phyloP scores from a whole-genome alignment of 1,284 basidiomycete species.

The Austroboletus niveus region DNA sequence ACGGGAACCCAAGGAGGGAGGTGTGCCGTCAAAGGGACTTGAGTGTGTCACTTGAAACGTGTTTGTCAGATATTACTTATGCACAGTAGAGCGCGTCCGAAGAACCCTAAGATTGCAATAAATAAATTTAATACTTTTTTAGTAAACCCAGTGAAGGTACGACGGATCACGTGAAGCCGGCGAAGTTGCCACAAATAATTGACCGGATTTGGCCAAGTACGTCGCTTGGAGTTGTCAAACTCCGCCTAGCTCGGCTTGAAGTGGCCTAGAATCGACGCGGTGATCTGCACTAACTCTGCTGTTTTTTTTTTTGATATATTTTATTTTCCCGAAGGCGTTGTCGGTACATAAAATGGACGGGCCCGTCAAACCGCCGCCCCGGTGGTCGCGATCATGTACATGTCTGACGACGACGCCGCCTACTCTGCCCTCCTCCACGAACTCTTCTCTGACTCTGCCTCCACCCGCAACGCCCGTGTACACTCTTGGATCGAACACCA shows the following conservation, averaged over 20 bases:
- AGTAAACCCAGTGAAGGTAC: neutral
- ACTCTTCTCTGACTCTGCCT: constrained; percentile 24
- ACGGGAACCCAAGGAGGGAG: neutral
- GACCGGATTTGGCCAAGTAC: no score
- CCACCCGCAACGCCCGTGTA: constrained; percentile 26
- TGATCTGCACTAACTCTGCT: no score
- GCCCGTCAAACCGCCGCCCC: no score
- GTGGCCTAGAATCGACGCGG: no score
- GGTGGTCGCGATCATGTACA: neutral
- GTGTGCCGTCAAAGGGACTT: neutral
- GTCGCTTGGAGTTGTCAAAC: no score
- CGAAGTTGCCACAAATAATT: no score
- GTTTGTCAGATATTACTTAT: neutral
- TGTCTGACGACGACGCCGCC: constrained; percentile 31
- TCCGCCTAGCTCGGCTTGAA: no score
- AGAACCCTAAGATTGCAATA: neutral
- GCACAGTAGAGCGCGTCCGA: neutral
- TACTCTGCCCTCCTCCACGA: constrained; percentile 30
- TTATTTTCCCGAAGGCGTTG: no score
- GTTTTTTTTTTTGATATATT: no score
- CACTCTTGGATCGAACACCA: constrained; percentile 36
- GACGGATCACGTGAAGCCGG: neutral
- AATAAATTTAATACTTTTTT: neutral
- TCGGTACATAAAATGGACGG: no score
- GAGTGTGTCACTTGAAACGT: neutral